A percentile compares a stretch with the other conserved stretches of the same genome.
Evolutionary conservation across 208 protist species (phyloP).

Genomic region (Angomonas deanei): DNA sequence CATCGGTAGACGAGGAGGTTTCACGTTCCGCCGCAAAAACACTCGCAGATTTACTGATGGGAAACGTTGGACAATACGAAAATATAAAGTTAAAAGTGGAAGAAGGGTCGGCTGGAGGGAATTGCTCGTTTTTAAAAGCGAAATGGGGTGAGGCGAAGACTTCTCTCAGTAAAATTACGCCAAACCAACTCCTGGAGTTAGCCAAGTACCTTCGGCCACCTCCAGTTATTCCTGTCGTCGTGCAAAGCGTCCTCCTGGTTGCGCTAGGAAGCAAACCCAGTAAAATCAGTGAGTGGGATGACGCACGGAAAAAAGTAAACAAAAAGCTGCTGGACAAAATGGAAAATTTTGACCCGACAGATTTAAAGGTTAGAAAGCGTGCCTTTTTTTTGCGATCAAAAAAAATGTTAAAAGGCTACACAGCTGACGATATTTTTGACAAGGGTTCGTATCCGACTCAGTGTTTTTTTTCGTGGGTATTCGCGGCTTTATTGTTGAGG

Average conservation of each 20-base stretch:
- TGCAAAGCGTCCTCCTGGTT: conserved; percentile 41
- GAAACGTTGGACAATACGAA: background rate
- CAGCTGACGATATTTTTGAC: conserved; percentile 39
- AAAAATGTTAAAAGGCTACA: conserved; percentile 47
- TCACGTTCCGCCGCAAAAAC: conserved; percentile 23
- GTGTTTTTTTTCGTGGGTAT: conserved; percentile 57
- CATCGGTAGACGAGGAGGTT: conserved; percentile 31
- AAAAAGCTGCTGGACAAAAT: conserved; percentile 44
- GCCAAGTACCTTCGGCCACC: conserved; percentile 51
- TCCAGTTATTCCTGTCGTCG: conserved; percentile 37
- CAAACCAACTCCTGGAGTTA: conserved; percentile 46
- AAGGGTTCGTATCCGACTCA: conserved; percentile 51
- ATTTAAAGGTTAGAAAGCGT: conserved; percentile 21
- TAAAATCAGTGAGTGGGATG: conserved; percentile 38
- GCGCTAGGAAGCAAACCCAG: conserved; percentile 48
- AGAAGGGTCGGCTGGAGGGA: conserved; percentile 14
- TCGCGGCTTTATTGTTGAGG: conserved; percentile 38
- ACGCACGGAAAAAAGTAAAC: conserved; percentile 35
- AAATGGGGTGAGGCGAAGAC: conserved; percentile 32
- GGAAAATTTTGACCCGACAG: conserved; percentile 42
- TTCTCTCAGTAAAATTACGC: conserved; percentile 27
- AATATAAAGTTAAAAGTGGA: conserved; percentile 39
- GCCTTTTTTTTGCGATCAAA: conserved; percentile 43
- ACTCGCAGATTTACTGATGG: conserved; percentile 34
- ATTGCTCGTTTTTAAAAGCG: conserved; percentile 40